Base-by-base conservation (phyloP, 176 grass and related monocot genomes). In the Paspalum notatum region DNA sequence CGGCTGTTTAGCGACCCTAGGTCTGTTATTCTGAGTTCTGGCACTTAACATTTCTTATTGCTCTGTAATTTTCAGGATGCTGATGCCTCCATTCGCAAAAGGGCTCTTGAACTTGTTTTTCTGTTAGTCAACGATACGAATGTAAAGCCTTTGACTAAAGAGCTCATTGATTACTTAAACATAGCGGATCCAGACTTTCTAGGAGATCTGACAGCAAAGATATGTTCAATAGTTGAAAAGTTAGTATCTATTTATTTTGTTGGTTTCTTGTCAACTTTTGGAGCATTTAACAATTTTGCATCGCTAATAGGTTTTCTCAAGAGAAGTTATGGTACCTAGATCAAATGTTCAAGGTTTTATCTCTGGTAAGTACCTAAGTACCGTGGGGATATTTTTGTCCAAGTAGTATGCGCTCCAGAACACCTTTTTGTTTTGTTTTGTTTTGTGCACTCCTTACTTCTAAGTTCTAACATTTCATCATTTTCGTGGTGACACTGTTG, bases 281-380 rank as follows among this genome's bases (percentile, higher is more conserved):
- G 41, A 44, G 5, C 25, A 53, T 82, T 80, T 84, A 84, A 79
- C 60, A 68, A 8, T 72, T 74, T 62, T 84, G 12, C 9, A 59
- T 82, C 51, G 85, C 74, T 56, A 85, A 60, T 85, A 98, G 95
- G 86, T 98, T 98, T 89, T 98, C 90, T 82, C 95, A 94, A 87
- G 95, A 98, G 47, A 98, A 98, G 74, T 80, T 94, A 66, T 98
- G 95, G 95, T 98, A 98, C 49, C 68, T 98, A 38, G 95, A 94
- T 85, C 95, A 98, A 66, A 98, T 98, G 95, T 85, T 98, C 84
- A 98, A 94, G 74, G 95, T 94, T 82, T 91, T 98, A 89, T 92
- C 90, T 54, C 78, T 94, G 92, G 95, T 98, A 94, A 83, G 92
- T 88, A 60, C 80, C 75, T 72, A 68, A 75, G 17, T 86, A 84